Base-by-base conservation (phyloP, 805 yeast species). In the Phaffomyces antillensis region DNA sequence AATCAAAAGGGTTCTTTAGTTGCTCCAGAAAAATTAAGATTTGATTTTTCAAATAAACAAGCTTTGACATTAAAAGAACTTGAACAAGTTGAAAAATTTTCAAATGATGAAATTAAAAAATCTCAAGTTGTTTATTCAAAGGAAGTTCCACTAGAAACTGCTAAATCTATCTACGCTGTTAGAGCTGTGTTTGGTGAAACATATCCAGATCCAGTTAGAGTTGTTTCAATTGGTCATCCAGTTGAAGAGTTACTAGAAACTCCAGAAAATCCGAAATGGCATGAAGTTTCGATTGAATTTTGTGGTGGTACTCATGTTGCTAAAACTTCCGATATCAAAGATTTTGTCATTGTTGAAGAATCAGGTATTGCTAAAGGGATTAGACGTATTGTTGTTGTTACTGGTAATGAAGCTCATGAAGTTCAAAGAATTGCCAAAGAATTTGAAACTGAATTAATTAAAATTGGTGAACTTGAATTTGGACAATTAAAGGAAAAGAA, bases 121-220 rank as follows among this genome's bases (percentile, higher is more conserved):
- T 83, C 87, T 64, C 67, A 78, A 54, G 66, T 68, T 34, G 98
- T 93, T 23, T 91, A 75, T 63, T 76, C 95, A 49, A 78, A 88
- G 66, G 95, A 90, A 35, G 96, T 91, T 48, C 70, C 84, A 10
- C 75, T 93, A 52, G 76, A 71, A 18, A 60, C 67, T 48, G 99
- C 98, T 36, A 80, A 76, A 58, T 68, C 76, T 40, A 90, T 93
- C 55, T 70, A 67, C 53, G 95, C 97, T 28, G 81, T 93, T 39
- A 86, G 99, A 69, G 99, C 99, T 45, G 99, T 93, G 36, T 93
- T 93, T 59, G 99, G 99, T 60, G 99, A 93, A 73, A 88, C 96
- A 4, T 93, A 93, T 62, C 99, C 99, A 37, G 97, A 93, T 62
- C 99, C 99, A 34, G 99, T 93, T 20, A 82, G 99, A 64, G 99